phyloP scores from a whole-genome alignment of 1,284 basidiomycete species.

The Rhodotorula sp. region DNA sequence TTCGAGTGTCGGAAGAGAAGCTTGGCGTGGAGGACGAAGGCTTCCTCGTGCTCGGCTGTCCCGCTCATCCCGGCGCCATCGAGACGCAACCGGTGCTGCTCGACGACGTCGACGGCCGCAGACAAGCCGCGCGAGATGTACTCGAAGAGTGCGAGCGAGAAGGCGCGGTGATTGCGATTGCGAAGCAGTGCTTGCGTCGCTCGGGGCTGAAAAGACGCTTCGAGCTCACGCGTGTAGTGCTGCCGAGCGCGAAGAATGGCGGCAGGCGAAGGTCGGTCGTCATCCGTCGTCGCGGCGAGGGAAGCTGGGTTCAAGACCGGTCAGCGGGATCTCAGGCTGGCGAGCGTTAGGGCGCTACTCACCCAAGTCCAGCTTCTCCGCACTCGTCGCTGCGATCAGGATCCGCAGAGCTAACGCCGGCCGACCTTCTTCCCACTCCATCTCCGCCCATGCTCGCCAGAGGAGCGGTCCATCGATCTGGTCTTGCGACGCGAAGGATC shows the following conservation, averaged over 20 bases:
- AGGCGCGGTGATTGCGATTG: conserved; percentile 42
- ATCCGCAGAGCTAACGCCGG: conserved; percentile 62
- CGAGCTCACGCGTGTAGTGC: conserved; percentile 30
- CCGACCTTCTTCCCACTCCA: conserved; percentile 73
- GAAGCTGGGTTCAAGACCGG: conserved; percentile 4
- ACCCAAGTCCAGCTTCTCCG: conserved; percentile 23
- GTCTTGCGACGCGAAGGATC: conserved; percentile 26
- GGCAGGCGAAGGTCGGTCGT: conserved; percentile 16
- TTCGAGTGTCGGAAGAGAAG: conserved; percentile 64
- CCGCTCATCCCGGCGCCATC: conserved; percentile 36
- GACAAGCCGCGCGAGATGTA: conserved; percentile 48
- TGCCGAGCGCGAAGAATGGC: conserved; percentile 38
- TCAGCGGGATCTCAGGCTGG: background rate
- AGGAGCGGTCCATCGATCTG: conserved; percentile 50
- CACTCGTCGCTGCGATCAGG: conserved; percentile 51
- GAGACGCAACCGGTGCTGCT: conserved; percentile 47
- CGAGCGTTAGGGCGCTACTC: no score
- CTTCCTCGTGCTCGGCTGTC: conserved; percentile 59
- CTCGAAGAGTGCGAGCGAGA: conserved; percentile 40
- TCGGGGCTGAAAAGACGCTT: conserved; percentile 34
- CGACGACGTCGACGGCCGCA: conserved; percentile 56
- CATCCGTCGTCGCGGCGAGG: conserved; percentile 6
- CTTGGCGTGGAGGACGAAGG: conserved; percentile 60
- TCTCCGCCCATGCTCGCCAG: conserved; percentile 85
- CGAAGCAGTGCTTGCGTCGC: conserved; percentile 39